Percentiles rank a stretch among this genome's conserved stretches.
Conservation (phyloP, 2,329 filamentous ascomycete genomes). For the Trichoderma semiorbis region DNA sequence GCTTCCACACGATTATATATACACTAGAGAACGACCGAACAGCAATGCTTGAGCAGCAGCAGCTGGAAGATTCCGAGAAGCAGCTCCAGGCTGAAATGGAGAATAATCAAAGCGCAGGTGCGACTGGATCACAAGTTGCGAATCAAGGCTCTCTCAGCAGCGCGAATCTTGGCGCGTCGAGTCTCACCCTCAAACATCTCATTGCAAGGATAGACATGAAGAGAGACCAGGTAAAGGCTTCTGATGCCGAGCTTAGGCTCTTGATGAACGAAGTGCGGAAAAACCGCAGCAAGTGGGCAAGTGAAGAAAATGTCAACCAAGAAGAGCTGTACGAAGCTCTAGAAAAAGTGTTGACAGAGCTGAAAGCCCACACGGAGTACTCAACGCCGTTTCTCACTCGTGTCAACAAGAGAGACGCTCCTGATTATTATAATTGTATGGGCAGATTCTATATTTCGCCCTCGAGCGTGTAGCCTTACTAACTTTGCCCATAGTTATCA, state of each 20-base stretch:
- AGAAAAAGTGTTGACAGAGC: slow-evolving; percentile 93
- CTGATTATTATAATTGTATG: slow-evolving; percentile 89
- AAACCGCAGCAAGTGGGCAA: slow-evolving; percentile 98
- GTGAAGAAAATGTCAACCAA: slow-evolving; percentile 94
- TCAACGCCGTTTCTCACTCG: slow-evolving; percentile 92
- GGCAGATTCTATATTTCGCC: background rate
- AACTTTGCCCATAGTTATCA: slow-evolving; percentile 63
- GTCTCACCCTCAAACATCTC: slow-evolving; percentile 91
- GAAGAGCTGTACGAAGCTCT: slow-evolving; percentile 96
- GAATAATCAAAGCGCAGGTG: slow-evolving; percentile 52
- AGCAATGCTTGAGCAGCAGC: slow-evolving; percentile 96
- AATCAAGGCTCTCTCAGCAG: slow-evolving; percentile 88
- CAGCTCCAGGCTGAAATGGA: slow-evolving; percentile 96
- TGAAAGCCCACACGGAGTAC: slow-evolving; percentile 96
- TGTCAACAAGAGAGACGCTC: slow-evolving; percentile 95
- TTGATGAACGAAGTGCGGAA: slow-evolving; percentile 97
- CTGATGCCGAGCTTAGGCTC: slow-evolving; percentile 85
- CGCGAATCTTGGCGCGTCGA: slow-evolving; percentile 92
- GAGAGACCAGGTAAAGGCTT: slow-evolving; percentile 83
- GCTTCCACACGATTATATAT: slow-evolving; percentile 91
- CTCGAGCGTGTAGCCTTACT: slow-evolving; percentile 18
- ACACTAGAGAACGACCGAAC: slow-evolving; percentile 92
- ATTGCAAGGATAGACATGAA: slow-evolving; percentile 95
- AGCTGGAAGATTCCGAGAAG: slow-evolving; percentile 92
- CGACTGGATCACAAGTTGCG: slow-evolving; percentile 49